Evolutionary conservation across 2,329 filamentous ascomycete genomes (phyloP).

Genomic region (Cercospora brassicicola): DNA sequence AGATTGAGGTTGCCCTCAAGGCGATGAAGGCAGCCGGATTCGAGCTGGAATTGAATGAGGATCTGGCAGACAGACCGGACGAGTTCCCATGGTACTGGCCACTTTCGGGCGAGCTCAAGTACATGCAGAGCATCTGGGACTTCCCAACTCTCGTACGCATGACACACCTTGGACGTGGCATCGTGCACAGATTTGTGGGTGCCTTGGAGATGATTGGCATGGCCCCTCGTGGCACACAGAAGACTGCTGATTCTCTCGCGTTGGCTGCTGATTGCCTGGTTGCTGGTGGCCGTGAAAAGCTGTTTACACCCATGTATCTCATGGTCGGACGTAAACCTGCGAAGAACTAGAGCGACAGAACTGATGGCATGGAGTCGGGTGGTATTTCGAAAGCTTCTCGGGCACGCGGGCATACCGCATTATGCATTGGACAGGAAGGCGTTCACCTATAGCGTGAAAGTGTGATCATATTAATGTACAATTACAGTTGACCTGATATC

Average conservation of each 20-base stretch:
- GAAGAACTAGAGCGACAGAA: conserved; percentile 8
- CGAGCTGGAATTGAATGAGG: conserved; percentile 77
- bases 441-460: conserved; percentile 2
- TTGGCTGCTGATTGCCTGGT: conserved; percentile 81
- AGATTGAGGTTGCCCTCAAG: conserved; percentile 72
- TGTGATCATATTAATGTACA: conserved; percentile 11
- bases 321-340: conserved; percentile 87
- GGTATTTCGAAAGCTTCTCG: conserved; percentile 1
- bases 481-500: conserved; percentile 5
- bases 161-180: conserved; percentile 77
- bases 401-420: background rate
- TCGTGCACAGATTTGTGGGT: conserved; percentile 76
- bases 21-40: conserved; percentile 90
- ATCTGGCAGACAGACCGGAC: conserved; percentile 76
- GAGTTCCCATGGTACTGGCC: conserved; percentile 92
- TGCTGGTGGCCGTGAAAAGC: conserved; percentile 78
- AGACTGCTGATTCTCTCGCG: conserved; percentile 87
- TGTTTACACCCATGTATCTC: conserved; percentile 98
- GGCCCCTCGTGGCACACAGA: conserved; percentile 83
- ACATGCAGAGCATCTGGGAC: conserved; percentile 76
- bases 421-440: background rate
- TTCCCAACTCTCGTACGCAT: conserved; percentile 82
- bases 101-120: conserved; percentile 78
- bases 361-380: background rate
- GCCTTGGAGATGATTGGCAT: conserved; percentile 73